Evolutionary conservation across 306 rosid genomes (phyloP).

Genomic region (Clitoria ternatea): DNA sequence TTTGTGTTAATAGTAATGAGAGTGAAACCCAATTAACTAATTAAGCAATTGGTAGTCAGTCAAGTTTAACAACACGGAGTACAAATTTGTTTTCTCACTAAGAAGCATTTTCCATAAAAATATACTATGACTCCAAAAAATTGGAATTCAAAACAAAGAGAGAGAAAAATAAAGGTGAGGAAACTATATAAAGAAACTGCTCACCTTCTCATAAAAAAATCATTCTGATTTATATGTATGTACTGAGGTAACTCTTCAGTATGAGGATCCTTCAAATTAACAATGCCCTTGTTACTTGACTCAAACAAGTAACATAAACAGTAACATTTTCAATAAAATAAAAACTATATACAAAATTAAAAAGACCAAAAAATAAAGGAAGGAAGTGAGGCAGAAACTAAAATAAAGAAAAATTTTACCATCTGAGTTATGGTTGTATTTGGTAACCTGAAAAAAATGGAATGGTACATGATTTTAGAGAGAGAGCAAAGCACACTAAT

Average conservation of each 20-base stretch:
- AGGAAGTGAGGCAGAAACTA: not conserved
- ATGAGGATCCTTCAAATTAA: conserved; percentile 49
- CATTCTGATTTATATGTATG: conserved; percentile 66
- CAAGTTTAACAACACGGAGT: not conserved
- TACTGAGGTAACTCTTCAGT: conserved; percentile 52
- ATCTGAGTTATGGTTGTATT: not conserved
- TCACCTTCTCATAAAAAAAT: conserved; percentile 64
- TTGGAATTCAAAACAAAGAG: not conserved
- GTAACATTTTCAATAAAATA: not conserved
- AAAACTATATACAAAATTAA: not conserved
- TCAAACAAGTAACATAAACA: not conserved
- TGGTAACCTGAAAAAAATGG: conserved; percentile 21
- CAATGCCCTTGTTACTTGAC: conserved; percentile 20
- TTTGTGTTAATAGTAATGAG: not conserved
- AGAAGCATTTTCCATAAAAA: not conserved
- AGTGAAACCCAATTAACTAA: not conserved
- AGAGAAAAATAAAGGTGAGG: not conserved
- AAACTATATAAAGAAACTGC: conserved; percentile 13
- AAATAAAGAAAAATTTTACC: conserved; percentile 17
- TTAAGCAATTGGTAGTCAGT: not conserved
- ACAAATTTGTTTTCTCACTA: not conserved
- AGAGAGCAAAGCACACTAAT: not conserved
- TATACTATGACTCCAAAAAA: conserved; percentile 3
- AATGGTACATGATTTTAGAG: not conserved
- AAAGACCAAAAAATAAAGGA: not conserved